Conservation (phyloP, 2,329 filamentous ascomycete species). For the Endoconidiophora laricicola region DNA sequence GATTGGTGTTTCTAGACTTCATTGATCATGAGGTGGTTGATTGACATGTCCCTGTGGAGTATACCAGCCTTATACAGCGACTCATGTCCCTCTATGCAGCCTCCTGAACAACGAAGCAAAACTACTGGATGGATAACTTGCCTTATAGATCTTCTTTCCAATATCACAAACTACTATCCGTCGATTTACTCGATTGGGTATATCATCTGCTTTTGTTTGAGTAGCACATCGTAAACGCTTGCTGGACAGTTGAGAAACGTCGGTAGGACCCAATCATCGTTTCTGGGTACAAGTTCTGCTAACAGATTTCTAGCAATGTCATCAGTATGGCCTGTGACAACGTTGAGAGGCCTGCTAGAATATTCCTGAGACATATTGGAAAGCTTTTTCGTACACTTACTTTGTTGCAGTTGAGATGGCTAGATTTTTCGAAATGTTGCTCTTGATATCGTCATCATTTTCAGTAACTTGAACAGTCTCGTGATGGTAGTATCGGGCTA, state of each 20-base stretch:
- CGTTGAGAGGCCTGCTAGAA: too few species aligned
- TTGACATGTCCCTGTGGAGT: background rate
- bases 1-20: background rate
- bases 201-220: too few species aligned
- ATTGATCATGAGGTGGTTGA: background rate
- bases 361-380: too few species aligned
- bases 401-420: background rate
- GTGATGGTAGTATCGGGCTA: background rate
- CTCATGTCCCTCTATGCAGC: background rate
- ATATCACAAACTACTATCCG: background rate
- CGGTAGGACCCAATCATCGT: too few species aligned
- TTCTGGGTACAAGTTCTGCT: too few species aligned
- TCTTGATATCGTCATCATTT: background rate
- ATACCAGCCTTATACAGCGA: background rate
- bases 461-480: background rate
- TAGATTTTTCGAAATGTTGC: background rate
- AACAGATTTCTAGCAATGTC: too few species aligned
- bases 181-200: background rate
- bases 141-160: background rate
- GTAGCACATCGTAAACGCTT: too few species aligned
- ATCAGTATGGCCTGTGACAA: too few species aligned
- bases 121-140: background rate
- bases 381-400: too few species aligned
- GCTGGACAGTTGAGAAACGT: too few species aligned
- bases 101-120: background rate